Evolutionary conservation across 306 rosid genomes (phyloP), one percentile per base, ranked within the genome.

Genomic region (Notholithocarpus densiflorus): DNA sequence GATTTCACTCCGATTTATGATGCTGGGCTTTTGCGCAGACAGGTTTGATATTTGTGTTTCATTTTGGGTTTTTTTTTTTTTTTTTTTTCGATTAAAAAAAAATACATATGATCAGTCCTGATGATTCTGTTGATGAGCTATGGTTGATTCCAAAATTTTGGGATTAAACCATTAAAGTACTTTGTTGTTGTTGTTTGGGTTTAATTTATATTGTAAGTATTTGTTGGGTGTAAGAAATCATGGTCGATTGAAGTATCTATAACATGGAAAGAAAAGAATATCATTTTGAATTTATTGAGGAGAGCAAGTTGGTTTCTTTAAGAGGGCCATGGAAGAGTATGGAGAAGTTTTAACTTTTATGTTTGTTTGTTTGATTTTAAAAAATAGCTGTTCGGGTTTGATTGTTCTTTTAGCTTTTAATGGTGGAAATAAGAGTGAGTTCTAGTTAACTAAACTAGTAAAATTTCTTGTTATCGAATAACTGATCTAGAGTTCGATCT

Each of bases 1-100:
- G 99, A 93, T 78, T 89, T 95, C 53, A 79, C 96, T 37, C 94
- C 97, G 15, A 93, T 95, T 9, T 95, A 95, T 53, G 82, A 88
- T 15, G 6, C 81, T 15, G 98, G 95, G n/a, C 56, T 94, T 79
- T 15, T 90, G 79, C 89, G 86, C 57, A 81, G 32, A 20, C 88
- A 82, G 91, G 90, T 87, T 75, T 24, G 71, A 56, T 52, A 19
- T 18, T 29, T 18, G 3, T 32, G 17, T 15, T 75, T 45, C 43
- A 14, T 3, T 4, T 31, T 5, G 1, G 19, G n/a, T n/a, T 26
- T 26, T 26, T 26, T 3, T 13, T 15, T 0, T 10, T 29, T 40
- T 20, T 6, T 53, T 65, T 24, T 52, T 40, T 48, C 1, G 8
- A 18, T 0, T 0, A 27, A 4, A 72, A 52, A 26, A 4, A 24